Base-by-base conservation (phyloP, 1,284 basidiomycete species). In the Phellinidium pouzarii region DNA sequence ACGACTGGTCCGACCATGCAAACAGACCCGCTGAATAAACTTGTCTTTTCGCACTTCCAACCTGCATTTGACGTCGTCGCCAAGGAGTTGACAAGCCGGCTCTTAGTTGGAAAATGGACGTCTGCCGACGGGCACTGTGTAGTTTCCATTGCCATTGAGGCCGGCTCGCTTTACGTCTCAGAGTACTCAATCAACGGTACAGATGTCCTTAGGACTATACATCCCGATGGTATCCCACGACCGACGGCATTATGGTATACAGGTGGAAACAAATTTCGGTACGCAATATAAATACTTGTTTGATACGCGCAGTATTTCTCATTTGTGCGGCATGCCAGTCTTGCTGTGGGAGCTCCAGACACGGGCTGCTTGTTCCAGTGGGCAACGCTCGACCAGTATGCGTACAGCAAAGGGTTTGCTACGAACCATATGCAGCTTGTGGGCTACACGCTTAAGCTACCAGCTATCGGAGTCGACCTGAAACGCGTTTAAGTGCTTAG, bases 1-100 rank as follows among this genome's bases (percentile, higher is more conserved):
- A 60, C 73, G 48, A 71, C 72, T 0, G 75, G 73, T 2, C 66
- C 61, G 14, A 70, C 71, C 50, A 59, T 63, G 6, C 68, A 74
- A 52, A 65, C 72, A 1, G 59, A 59, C 14, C 60, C 59, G 34
- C 61, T 78, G 40, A 66, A 71, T 0, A 67, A 66, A 43, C 65
- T 73, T 36, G 66, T 67, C 7, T 66, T 71, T 17, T 64, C 64
- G 25, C 63, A 66, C 36, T 65, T 75, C 52, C 71, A 77, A 50
- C 67, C 70, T 0, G 69, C 67, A 5, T 68, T 78, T 34, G 70
- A 71, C 46, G 58, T 50, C 4, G 56, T 69, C 3, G 63, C 71
- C 19, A 60, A 67, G 14, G 62, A 65, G 14, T 56, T 64, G 29
- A 61, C 68, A 0, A 46, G 54, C 2, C 52, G 60, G 17, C 57